Conservation (phyloP, 163 green algal species). For the Chlamydomonas reinhardtii region DNA sequence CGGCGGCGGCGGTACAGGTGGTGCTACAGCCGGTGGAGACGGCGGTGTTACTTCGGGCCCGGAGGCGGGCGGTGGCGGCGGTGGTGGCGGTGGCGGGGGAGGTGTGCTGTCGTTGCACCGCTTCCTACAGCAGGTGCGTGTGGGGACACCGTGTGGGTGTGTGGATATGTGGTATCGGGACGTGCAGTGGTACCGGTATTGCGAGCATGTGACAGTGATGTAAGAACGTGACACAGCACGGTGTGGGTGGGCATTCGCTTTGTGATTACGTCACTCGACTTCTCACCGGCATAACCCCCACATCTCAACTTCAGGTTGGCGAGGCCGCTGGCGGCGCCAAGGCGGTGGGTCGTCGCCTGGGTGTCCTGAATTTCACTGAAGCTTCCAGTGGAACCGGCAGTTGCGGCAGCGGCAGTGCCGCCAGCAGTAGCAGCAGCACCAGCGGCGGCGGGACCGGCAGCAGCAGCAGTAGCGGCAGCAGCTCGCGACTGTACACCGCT, state of each 20-base stretch:
- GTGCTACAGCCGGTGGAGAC: background rate
- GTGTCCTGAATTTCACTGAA: background rate
- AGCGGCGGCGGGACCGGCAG: background rate
- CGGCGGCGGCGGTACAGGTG: background rate
- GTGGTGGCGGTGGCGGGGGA: background rate
- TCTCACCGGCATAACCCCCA: too few relatives aligned
- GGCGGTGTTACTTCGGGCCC: background rate
- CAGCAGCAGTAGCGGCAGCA: background rate
- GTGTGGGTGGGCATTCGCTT: too few relatives aligned
- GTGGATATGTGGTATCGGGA: too few relatives aligned
- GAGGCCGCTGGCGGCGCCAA: background rate
- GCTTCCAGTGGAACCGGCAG: background rate
- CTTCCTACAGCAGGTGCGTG: conserved; percentile 24
- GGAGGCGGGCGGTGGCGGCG: background rate
- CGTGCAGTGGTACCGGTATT: too few relatives aligned
- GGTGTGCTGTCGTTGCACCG: background rate
- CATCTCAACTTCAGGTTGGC: too few relatives aligned
- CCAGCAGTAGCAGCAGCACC: background rate
- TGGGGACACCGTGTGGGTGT: background rate
- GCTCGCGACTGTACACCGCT: background rate
- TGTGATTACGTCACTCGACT: too few relatives aligned
- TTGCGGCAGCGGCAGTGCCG: background rate
- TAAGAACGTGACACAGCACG: too few relatives aligned
- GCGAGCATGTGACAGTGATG: too few relatives aligned
- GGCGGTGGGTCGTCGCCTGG: background rate